Base-by-base conservation (phyloP, 176 grass and related monocot genomes). In the Zizania latifolia region DNA sequence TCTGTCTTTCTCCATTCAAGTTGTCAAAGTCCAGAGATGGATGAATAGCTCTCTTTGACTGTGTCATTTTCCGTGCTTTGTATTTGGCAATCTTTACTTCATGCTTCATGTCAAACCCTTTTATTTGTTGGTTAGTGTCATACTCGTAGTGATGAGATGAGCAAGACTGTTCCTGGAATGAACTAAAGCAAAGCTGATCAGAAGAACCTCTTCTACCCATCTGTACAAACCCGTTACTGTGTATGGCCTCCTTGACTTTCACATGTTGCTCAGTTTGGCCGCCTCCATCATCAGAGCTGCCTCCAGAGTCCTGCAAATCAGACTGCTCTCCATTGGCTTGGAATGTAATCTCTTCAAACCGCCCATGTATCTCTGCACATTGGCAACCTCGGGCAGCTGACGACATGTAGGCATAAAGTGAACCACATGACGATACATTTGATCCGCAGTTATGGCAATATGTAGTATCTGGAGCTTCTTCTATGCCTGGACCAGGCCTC, bases 291-390 rank as follows among this genome's bases (percentile, higher is more conserved):
- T 79, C 83, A 30, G 74, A 83, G 65, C 70, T 76, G 14, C 63
- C 83, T 28, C 39, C 10, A 3, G 58, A 80, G 38, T 69, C 76
- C 31, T 81, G 84, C 51, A 64, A 56, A 68, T 80, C 46, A 3
- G 65, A 73, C 24, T 81, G 76, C 21, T 76, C 64, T 12, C 67
- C 74, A 28, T 91, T 65, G 14, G 86, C 79, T 78, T 88, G 82
- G 76, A 90, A 93, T 0, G 55, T 90, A 61, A 97, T 88, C 87
- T 97, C 90, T 71, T 93, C 93, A 62, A 97, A 97, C 64, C 88
- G 68, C 19, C 90, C 82, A 79, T 86, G 82, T 22, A 82, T 31
- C 79, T 93, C 53, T 8, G 80, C 62, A 62, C 90, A 88, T 31
- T 60, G 84, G 68, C 84, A 85, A 43, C 45, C 78, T 81, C 48